Evolutionary conservation across 306 rosid genomes (phyloP).

Genomic region (Erythrophleum fordii): DNA sequence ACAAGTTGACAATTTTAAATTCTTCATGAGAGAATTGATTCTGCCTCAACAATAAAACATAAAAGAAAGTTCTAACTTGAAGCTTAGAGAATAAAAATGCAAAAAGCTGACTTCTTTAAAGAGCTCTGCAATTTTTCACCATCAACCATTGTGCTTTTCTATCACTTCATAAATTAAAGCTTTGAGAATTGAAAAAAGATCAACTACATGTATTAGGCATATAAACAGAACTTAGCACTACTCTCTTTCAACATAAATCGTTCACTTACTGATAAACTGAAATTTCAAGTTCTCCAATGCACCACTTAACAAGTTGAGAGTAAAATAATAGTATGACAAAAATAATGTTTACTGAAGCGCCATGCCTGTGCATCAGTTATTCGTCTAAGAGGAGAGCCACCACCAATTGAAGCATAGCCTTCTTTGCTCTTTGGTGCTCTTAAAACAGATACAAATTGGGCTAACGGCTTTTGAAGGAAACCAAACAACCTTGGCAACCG

Average conservation of each 20-base stretch:
- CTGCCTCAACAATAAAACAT: background rate
- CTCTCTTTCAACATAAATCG: background rate
- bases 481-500: conserved; percentile 87
- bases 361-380: conserved; percentile 95
- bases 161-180: conserved; percentile 6
- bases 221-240: conserved; percentile 25
- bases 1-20: background rate
- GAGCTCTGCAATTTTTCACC: background rate
- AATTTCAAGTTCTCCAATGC: conserved; percentile 14
- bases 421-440: conserved; percentile 97
- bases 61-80: background rate
- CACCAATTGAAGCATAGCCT: conserved; percentile 97
- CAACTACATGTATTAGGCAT: background rate
- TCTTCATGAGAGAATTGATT: background rate
- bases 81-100: background rate
- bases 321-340: conserved; percentile 9
- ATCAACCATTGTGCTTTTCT: background rate
- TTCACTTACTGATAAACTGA: conserved; percentile 30
- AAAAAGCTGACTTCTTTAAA: conserved; percentile 11
- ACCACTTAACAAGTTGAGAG: conserved; percentile 21
- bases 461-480: conserved; percentile 94
- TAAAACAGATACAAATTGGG: conserved; percentile 79
- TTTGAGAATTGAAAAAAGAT: conserved; percentile 1
- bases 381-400: conserved; percentile 93
- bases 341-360: conserved; percentile 20